Evolutionary conservation across 1,284 basidiomycete genomes (phyloP).

Genomic region (Moesziomyces parantarcticus): DNA sequence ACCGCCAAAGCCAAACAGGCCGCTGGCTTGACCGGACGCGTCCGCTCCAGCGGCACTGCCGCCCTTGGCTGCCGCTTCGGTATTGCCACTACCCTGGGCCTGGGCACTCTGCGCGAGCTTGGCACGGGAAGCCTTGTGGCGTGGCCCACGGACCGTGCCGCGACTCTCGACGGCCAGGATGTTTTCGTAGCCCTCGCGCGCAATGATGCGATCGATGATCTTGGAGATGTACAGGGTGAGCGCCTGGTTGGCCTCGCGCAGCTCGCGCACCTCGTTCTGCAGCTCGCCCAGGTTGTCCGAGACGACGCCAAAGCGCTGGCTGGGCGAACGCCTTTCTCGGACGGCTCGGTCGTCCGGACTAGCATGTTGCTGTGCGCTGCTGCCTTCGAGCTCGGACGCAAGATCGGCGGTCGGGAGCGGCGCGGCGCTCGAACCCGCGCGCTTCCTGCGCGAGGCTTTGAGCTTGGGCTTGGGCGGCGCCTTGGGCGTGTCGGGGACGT

Average conservation of each 20-base stretch:
- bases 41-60: slow-evolving; percentile 13
- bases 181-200: slow-evolving; percentile 92
- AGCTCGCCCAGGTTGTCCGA: slow-evolving; percentile 43
- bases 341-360: slow-evolving; percentile 21
- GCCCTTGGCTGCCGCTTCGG: slow-evolving; percentile 2
- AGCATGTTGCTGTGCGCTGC: slow-evolving; percentile 70
- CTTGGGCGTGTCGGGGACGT: slow-evolving; percentile 54
- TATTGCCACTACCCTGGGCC: no score
- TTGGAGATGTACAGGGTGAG: slow-evolving; percentile 92
- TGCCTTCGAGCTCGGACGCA: slow-evolving; percentile 85
- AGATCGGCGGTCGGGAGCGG: slow-evolving; percentile 22
- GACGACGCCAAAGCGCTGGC: slow-evolving; percentile 48
- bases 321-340: slow-evolving; percentile 50
- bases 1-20: slow-evolving; percentile 40
- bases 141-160: slow-evolving; percentile 59
- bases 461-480: slow-evolving; percentile 13
- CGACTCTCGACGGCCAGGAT: slow-evolving; percentile 83
- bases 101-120: slow-evolving; percentile 9
- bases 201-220: slow-evolving; percentile 93
- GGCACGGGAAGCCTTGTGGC: slow-evolving; percentile 34
- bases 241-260: slow-evolving; percentile 94
- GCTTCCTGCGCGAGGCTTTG: slow-evolving; percentile 23
- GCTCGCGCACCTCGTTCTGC: slow-evolving; percentile 82
- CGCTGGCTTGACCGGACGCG: slow-evolving; percentile 15
- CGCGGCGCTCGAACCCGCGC: slow-evolving; percentile 7